Conservation (phyloP, 1,284 basidiomycete genomes). For the Trametes versicolor region DNA sequence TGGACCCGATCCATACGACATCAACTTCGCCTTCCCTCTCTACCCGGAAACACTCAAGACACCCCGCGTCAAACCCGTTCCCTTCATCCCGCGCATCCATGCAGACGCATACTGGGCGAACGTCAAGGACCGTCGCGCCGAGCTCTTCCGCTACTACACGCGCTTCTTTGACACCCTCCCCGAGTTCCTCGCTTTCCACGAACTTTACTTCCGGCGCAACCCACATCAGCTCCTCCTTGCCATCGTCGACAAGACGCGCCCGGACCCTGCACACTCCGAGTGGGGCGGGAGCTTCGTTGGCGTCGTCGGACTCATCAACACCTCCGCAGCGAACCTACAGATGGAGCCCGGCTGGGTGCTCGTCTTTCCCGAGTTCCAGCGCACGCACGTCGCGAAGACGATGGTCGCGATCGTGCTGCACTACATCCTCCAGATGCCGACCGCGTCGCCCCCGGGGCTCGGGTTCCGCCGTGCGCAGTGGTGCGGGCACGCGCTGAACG, state of each 20-base stretch:
- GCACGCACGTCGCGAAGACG: conserved; percentile 71
- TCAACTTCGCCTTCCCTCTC: conserved; percentile 49
- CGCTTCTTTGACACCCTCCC: conserved; percentile 19
- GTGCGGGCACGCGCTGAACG: conserved; percentile 62
- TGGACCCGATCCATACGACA: conserved; percentile 41
- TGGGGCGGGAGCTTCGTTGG: conserved; percentile 38
- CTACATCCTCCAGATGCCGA: conserved; percentile 61
- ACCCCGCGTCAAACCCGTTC: conserved; percentile 29
- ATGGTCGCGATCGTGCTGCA: conserved; percentile 67
- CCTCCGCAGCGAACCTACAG: conserved; percentile 46
- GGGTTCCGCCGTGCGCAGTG: conserved; percentile 73
- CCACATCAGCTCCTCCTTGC: conserved; percentile 37
- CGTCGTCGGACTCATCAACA: conserved; percentile 38
- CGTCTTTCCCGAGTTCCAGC: conserved; percentile 66
- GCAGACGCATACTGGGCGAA: conserved; percentile 33
- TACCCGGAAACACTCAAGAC: conserved; percentile 32
- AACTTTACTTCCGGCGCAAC: conserved; percentile 27
- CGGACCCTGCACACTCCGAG: conserved; percentile 26
- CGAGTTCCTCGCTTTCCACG: conserved; percentile 19
- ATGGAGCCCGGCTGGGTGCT: conserved; percentile 63
- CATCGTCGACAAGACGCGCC: conserved; percentile 41
- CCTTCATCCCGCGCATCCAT: conserved; percentile 36
- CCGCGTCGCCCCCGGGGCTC: conserved; percentile 51
- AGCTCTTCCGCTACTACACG: conserved; percentile 37
- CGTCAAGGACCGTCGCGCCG: conserved; percentile 22